A percentile compares a stretch with the other conserved stretches of the same genome.
Evolutionary conservation across 345 rosid genomes (phyloP).

Genomic region (Carallia pectinifolia): DNA sequence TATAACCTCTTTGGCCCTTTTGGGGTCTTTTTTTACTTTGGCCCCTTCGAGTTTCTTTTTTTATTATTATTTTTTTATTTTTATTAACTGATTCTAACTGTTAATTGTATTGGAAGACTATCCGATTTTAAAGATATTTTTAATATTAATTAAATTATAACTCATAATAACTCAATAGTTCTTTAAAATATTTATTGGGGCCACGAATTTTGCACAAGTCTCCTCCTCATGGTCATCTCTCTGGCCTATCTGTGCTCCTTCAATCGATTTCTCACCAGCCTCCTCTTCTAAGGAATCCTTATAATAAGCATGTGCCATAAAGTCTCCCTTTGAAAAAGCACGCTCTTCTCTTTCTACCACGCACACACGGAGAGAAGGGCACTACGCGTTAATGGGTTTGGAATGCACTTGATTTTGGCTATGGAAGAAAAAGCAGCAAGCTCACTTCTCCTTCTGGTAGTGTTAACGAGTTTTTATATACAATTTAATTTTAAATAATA

Average conservation of each 20-base stretch:
- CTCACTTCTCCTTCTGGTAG: too few species aligned
- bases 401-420: conserved; percentile 8
- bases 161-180: too few species aligned
- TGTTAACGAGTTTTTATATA: too few species aligned
- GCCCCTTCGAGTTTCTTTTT: too few species aligned
- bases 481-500: too few species aligned
- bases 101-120: too few species aligned
- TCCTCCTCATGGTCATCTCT: conserved; percentile 3
- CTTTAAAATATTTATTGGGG: conserved; percentile 3
- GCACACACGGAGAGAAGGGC: too few species aligned
- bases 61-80: too few species aligned
- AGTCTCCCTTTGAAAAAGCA: conserved; percentile 16
- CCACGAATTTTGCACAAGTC: conserved; percentile 21
- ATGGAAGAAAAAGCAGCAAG: too few species aligned
- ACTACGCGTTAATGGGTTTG: neutral
- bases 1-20: conserved; percentile 1
- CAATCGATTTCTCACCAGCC: neutral
- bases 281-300: neutral
- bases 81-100: too few species aligned
- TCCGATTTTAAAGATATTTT: too few species aligned
- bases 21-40: neutral
- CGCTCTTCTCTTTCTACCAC: neutral
- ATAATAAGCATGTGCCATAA: neutral
- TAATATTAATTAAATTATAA: too few species aligned
- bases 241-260: neutral